These are phyloP conservation scores for Tranzscheliella williamsii DNA, from an alignment of 1,284 basidiomycete species.

Conservation along the genomic window DNA sequence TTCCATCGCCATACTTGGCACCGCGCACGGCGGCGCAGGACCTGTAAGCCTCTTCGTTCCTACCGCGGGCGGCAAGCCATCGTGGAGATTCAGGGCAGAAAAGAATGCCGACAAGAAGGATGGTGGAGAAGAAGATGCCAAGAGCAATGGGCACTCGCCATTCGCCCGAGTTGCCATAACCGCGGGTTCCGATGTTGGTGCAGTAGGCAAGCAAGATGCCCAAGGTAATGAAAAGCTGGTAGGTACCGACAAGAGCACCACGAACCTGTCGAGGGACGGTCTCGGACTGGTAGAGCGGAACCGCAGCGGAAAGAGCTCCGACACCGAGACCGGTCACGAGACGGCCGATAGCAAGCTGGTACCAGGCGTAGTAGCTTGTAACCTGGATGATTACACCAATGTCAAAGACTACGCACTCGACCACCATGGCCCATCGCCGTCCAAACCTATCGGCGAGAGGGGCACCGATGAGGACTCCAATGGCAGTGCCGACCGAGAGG, in stretches of 20 bases:
- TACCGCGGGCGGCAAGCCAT: conserved; percentile 68
- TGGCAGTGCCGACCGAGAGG: conserved; percentile 64
- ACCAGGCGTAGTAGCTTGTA: conserved; percentile 57
- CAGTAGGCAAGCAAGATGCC: conserved; percentile 76
- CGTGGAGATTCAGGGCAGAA: conserved; percentile 77
- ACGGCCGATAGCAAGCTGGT: conserved; percentile 68
- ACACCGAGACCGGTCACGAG: conserved; percentile 66
- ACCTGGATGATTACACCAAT: conserved; percentile 71
- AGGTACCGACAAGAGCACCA: conserved; percentile 72
- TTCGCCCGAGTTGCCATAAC: conserved; percentile 62
- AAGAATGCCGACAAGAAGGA: conserved; percentile 71
- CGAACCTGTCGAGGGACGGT: conserved; percentile 76
- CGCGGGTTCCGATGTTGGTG: conserved; percentile 53
- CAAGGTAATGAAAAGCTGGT: conserved; percentile 64
- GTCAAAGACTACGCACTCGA: conserved; percentile 71
- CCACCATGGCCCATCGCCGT: conserved; percentile 72
- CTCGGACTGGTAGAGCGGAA: conserved; percentile 76
- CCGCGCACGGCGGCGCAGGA: conserved; percentile 69
- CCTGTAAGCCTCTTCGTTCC: conserved; percentile 66
- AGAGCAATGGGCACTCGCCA: conserved; percentile 75
- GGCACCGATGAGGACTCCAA: conserved; percentile 56
- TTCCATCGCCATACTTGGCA: conserved; percentile 52
- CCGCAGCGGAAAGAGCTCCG: conserved; percentile 68
- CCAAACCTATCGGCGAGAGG: conserved; percentile 70
- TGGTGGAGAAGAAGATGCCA: conserved; percentile 71